Evolutionary conservation across 768 basidiomycete genomes (phyloP).

Genomic region (Mycena capillaripes): DNA sequence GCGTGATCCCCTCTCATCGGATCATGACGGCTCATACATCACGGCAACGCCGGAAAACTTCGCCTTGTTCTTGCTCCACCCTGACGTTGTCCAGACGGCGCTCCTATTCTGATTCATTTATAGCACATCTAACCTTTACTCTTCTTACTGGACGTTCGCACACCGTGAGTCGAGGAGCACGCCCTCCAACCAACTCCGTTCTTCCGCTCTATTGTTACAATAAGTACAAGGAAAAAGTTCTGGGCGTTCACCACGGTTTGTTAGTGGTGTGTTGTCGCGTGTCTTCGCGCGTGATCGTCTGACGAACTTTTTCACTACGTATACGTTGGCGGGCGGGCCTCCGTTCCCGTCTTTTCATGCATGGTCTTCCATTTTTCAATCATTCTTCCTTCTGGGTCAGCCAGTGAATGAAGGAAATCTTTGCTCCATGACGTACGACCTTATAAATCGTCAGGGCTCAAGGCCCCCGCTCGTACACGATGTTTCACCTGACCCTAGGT

Average conservation of each 20-base stretch:
- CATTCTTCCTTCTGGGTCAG: constrained; percentile 24
- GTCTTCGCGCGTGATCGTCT: constrained; percentile 21
- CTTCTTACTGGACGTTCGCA: constrained; percentile 19
- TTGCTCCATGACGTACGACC: constrained; percentile 22
- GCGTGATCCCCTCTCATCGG: too few species aligned
- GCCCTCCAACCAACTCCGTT: constrained; percentile 7
- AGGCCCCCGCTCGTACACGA: constrained; percentile 21
- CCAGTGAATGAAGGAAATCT: too few species aligned
- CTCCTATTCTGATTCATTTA: constrained; percentile 12
- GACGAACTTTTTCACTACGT: constrained; percentile 20
- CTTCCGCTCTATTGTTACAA: constrained; percentile 23
- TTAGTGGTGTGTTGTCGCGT: constrained; percentile 17
- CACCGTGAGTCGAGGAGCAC: constrained; percentile 19
- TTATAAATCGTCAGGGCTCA: constrained; percentile 22
- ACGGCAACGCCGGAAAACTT: too few species aligned
- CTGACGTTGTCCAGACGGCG: constrained; percentile 14
- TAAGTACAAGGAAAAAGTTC: constrained; percentile 22
- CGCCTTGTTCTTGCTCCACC: constrained; percentile 19
- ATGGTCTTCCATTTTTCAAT: constrained; percentile 21
- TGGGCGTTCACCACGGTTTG: constrained; percentile 19
- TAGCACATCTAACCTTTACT: constrained; percentile 25
- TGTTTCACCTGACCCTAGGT: constrained; percentile 16
- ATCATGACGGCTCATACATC: too few species aligned
- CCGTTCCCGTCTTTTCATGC: constrained; percentile 15
- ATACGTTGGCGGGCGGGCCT: constrained; percentile 24